Evolutionary conservation across 768 basidiomycete species (phyloP), one percentile per base, ranked within the genome.

Genomic region (Gyrodon lividus): DNA sequence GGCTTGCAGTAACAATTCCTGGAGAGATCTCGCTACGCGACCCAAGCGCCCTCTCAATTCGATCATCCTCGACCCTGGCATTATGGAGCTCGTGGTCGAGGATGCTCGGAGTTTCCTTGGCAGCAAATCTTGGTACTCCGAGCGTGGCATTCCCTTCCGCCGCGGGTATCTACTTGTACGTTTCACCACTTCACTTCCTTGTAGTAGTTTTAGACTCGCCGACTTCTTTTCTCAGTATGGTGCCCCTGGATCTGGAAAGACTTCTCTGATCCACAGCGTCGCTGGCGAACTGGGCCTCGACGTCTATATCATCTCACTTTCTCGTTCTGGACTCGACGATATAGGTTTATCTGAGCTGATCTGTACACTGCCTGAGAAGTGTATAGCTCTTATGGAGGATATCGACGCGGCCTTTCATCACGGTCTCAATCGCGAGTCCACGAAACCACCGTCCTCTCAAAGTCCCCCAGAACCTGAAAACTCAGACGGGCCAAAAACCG

Each of bases 311-410:
- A 66, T 92, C 38, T 83, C 86, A 1, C 78, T 90, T 6, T 82
- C 86, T 4, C 78, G 80, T 17, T 57, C 68, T 13, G 81, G 82
- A 8, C 64, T 91, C 39, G 86, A 89, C 59, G 89, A 90, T 62
- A 70, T 73, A 2, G 64, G 69, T 7, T 77, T 89, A 22, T 76
- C 72, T 46, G 74, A 80, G 35, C 72, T 89, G 38, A 80, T 89
- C 52, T 73, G 77, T 8, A 72, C 74, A 2, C 74, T 90, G 2
- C 89, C 89, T n/a, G 76, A 82, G 50, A 75, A 76, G 57, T 89
- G 84, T 59, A 85, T 92, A 49, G 81, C 84, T 5, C 74, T 92
- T 31, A 89, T 92, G 81, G 89, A 92, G 65, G 90, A 92, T 63
- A 85, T 92, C 48, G 90, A 92, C 57, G 87, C 84, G 2, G 89